Evolutionary conservation across 2,329 filamentous ascomycete species (phyloP), one percentile per base, ranked within the genome.

Genomic region (Colletotrichum incanum): DNA sequence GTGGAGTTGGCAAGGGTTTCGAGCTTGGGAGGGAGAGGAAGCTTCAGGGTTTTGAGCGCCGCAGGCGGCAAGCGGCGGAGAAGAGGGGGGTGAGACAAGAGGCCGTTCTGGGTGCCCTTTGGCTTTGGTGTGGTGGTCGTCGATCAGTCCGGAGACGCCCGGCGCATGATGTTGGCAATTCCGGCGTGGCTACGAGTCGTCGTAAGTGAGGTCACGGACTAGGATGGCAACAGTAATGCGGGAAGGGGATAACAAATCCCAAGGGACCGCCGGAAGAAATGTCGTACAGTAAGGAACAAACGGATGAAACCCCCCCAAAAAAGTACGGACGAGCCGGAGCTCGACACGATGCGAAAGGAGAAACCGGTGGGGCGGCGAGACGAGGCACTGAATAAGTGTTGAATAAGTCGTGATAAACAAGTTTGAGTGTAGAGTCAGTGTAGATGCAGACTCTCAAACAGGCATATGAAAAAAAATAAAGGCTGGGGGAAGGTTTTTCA

Each of bases 101-200:
- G 28, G 45, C 43, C 65, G 59, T 59, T 47, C 18, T n/a, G 37
- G 58, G 52, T 45, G 31, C 43, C 41, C 26, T 55, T 52, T 41
- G 59, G 8, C 49, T 52, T 39, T 54, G 43, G 9, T 52, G 45
- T 60, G 14, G 34, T 47, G 34, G 58, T 69, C 37, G 59, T 70
- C 59, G 45, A 55, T 72, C 66, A 72, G 59, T 28, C 70, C 60
- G 69, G 69, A 43, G 65, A 63, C 52, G 65, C 28, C 52, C 69
- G 70, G 70, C 60, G 70, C 70, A 72, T 72, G 70, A 70, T 70
- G 70, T 60, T 70, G 31, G 54, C 58, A 72, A 65, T 65, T 55
- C 41, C 28, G 31, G 70, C 39, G 65, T 43, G n/a, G 60, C 34
- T 50, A 37, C 60, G 45, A 63, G 47, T 43, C 41, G 66, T 70